A percentile compares a stretch with the other conserved stretches of the same genome.
Evolutionary conservation across 1,139 yeast species (phyloP).

Genomic region (Sugiyamaella novakii): DNA sequence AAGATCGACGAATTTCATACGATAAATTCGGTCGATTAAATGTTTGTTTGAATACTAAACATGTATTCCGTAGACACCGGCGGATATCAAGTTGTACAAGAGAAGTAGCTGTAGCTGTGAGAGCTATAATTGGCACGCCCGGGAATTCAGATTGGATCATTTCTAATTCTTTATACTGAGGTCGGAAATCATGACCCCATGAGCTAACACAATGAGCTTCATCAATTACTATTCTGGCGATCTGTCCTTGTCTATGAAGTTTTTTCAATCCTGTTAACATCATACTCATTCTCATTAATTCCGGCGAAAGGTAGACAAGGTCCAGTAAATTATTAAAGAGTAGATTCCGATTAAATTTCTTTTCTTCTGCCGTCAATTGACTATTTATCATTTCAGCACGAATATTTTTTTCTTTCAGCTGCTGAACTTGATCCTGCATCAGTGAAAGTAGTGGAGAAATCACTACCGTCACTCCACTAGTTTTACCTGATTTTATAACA

Average conservation of each 20-base stretch:
- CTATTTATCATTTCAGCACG: conserved; percentile 90
- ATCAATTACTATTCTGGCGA: conserved; percentile 91
- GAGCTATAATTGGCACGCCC: conserved; percentile 86
- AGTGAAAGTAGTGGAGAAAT: conserved; percentile 92
- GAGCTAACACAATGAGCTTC: conserved; percentile 99
- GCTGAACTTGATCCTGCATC: conserved; percentile 97
- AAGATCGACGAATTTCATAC: conserved; percentile 69
- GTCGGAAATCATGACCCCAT: conserved; percentile 99
- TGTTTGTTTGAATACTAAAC: conserved; percentile 59
- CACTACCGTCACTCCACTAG: conserved; percentile 85
- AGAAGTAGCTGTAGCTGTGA: conserved; percentile 97
- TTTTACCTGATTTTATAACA: conserved; percentile 67
- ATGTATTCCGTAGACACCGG: conserved; percentile 38
- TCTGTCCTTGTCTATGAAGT: conserved; percentile 54
- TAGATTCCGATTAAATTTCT: conserved; percentile 61
- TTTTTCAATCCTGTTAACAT: conserved; percentile 76
- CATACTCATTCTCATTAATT: conserved; percentile 37
- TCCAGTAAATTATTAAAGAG: conserved; percentile 68
- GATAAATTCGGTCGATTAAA: conserved; percentile 86
- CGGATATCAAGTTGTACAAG: conserved; percentile 82
- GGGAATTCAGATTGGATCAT: conserved; percentile 75
- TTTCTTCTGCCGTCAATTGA: conserved; percentile 57
- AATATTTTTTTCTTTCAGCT: conserved; percentile 64
- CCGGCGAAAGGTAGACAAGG: conserved; percentile 89
- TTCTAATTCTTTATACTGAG: conserved; percentile 85